phyloP scores from a whole-genome alignment of 495 filamentous ascomycete species.

The Massariosphaeria phaeospora region DNA sequence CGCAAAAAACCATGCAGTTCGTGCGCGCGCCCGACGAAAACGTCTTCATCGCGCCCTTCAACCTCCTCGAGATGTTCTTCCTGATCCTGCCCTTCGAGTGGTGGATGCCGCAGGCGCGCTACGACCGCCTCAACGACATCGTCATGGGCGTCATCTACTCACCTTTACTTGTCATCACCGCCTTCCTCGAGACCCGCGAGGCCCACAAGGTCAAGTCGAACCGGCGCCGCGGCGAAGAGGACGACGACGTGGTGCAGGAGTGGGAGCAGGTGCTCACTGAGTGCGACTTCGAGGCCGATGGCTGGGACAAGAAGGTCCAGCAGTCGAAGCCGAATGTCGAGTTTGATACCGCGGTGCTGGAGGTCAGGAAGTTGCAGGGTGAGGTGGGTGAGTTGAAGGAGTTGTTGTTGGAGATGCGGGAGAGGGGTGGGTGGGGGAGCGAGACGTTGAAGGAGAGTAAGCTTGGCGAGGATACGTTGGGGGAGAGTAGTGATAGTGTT shows the following conservation, averaged over 20 bases:
- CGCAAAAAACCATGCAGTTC: constrained; percentile 91
- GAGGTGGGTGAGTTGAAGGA: constrained; percentile 67
- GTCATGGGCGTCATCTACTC: constrained; percentile 86
- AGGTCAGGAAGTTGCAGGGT: constrained; percentile 61
- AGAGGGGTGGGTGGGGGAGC: constrained; percentile 16
- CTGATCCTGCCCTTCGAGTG: constrained; percentile 85
- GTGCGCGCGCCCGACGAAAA: constrained; percentile 96
- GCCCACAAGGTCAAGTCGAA: constrained; percentile 67
- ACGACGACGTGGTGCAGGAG: constrained; percentile 83
- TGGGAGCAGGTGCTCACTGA: constrained; percentile 79
- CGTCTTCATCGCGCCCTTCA: constrained; percentile 91
- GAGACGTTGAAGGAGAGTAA: constrained; percentile 23
- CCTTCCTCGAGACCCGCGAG: constrained; percentile 64
- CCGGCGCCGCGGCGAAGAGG: constrained; percentile 73
- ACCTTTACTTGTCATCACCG: constrained; percentile 74
- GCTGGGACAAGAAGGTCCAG: constrained; percentile 72
- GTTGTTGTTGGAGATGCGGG: constrained; percentile 48
- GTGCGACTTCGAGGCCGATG: constrained; percentile 71
- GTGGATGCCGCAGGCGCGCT: constrained; percentile 70
- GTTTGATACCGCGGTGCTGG: constrained; percentile 60
- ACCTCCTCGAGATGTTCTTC: constrained; percentile 80
- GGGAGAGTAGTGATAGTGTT: constrained; percentile 17
- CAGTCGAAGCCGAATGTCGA: constrained; percentile 72
- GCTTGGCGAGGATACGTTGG: constrained; percentile 4
- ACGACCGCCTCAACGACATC: constrained; percentile 75